A percentile compares a stretch with the other conserved stretches of the same genome.
Conservation (phyloP, 2,329 filamentous ascomycete genomes). For the Penicillium sp. region DNA sequence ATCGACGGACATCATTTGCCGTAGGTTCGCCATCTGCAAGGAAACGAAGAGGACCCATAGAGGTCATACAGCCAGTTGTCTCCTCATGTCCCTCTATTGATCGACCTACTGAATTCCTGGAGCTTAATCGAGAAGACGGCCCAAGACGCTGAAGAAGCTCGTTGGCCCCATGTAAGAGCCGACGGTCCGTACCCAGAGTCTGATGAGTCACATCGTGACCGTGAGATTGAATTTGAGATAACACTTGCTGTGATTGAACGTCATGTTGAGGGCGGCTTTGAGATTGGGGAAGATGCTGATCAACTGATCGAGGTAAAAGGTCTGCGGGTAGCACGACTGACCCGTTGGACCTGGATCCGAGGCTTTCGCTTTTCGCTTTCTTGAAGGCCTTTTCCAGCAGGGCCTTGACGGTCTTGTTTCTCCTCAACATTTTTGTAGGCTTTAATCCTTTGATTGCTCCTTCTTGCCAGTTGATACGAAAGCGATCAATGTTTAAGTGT, state of each 20-base stretch:
- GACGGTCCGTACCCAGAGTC: not conserved
- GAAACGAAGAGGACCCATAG: not conserved
- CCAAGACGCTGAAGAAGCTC: conserved; percentile 20
- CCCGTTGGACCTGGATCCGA: not conserved
- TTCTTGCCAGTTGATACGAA: conserved; percentile 30
- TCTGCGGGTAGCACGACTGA: conserved; percentile 11
- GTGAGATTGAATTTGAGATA: conserved; percentile 18
- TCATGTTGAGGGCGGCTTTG: conserved; percentile 1
- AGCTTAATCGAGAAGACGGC: not conserved
- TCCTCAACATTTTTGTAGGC: conserved; percentile 28
- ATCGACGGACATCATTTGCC: not conserved
- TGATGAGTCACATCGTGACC: not conserved
- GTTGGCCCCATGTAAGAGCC: not conserved
- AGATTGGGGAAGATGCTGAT: conserved; percentile 21
- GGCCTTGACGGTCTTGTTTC: conserved; percentile 18
- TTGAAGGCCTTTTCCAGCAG: conserved; percentile 23
- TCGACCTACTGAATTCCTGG: not conserved
- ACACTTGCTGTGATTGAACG: conserved; percentile 14
- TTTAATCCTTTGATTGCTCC: conserved; percentile 19
- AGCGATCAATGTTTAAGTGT: conserved; percentile 32
- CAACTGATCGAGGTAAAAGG: not conserved
- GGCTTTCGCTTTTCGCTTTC: conserved; percentile 14
- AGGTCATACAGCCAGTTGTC: not conserved
- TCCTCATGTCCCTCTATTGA: not conserved
- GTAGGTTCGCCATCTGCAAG: not conserved